Conservation (phyloP, 441 rosid genomes). For the Raphanus hybrid region DNA sequence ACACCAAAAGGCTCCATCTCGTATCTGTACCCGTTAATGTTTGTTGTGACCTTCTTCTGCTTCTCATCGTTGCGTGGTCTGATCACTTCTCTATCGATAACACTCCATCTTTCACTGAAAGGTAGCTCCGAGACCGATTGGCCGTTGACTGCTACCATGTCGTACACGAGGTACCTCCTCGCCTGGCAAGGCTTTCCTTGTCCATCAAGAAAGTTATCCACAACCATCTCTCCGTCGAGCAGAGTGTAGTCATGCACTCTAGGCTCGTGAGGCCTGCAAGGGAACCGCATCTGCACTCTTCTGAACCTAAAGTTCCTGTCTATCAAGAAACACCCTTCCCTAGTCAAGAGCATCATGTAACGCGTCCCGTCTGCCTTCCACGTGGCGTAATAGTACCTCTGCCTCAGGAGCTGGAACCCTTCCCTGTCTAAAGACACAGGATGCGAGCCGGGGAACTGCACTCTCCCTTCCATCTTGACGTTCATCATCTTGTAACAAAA, state of each 20-base stretch:
- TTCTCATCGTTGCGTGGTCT: constrained; percentile 75
- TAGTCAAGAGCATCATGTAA: constrained; percentile 90
- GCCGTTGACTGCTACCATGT: constrained; percentile 81
- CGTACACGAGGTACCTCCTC: constrained; percentile 92
- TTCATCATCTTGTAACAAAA: constrained; percentile 76
- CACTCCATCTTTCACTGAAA: constrained; percentile 89
- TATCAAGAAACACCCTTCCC: constrained; percentile 89
- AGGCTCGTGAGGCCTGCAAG: constrained; percentile 50
- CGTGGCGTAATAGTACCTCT: constrained; percentile 93
- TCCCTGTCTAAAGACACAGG: constrained; percentile 98
- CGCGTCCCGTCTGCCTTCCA: constrained; percentile 99
- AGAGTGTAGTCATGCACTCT: constrained; percentile 77
- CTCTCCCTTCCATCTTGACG: constrained; percentile 70
- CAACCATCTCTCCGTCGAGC: constrained; percentile 99
- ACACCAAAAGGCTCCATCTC: constrained; percentile 99
- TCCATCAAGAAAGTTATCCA: constrained; percentile 67
- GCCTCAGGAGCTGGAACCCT: constrained; percentile 87
- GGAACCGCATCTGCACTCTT: constrained; percentile 98
- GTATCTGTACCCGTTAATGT: constrained; percentile 66
- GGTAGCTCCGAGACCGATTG: constrained; percentile 82
- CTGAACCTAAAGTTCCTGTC: constrained; percentile 85
- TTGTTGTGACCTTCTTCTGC: not conserved
- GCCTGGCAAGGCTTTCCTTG: constrained; percentile 54
- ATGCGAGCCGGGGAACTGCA: constrained; percentile 94
- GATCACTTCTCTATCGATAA: constrained; percentile 79